Evolutionary conservation across 2,329 filamentous ascomycete species (phyloP), one percentile per base, ranked within the genome.

Genomic region (Fusarium secorum): DNA sequence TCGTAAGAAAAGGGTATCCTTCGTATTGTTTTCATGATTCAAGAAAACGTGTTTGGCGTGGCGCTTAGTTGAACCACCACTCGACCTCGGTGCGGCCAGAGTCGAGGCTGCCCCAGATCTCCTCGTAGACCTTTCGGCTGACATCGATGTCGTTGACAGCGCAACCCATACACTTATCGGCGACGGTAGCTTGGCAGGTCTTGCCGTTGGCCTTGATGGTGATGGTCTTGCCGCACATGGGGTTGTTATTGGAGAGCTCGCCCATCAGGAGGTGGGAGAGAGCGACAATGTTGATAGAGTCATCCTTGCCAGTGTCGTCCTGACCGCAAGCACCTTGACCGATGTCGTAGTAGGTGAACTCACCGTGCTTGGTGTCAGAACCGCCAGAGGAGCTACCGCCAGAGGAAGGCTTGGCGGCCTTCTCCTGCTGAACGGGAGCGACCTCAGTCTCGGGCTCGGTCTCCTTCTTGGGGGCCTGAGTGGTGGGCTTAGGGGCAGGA

Each of bases 161-260:
- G 79, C 93, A 96, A 74, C 90, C 90, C 81, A 88, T 87, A 85
- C 93, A 96, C 83, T 93, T 93, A 84, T 96, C 93, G 56, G 86
- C 86, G 67, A 95, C 88, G 7, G 75, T 86, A 67, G 89, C 92
- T 5, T 79, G 83, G 73, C 83, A 78, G 4, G 85, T 85, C 79
- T 87, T 87, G 79, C 91, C 91, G 53, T 86, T 84, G 78, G 83
- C 84, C 42, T 75, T 82, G 82, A 94, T 88, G 71, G 86, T 89
- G 76, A 95, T 87, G 52, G 82, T 88, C 83, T 89, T 87, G 78
- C 89, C 90, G 81, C 93, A 96, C 79, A 89, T 87, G 51, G 88
- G 86, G 85, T 94, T 93, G 74, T 80, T 83, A 83, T 93, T 93
- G 75, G 90, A 90, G 59, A 79, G 77, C 1, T 77, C 69, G 65